Evolutionary conservation across 2,329 filamentous ascomycete genomes (phyloP), one percentile per base, ranked within the genome.

Genomic region (Trichophyton equinum): DNA sequence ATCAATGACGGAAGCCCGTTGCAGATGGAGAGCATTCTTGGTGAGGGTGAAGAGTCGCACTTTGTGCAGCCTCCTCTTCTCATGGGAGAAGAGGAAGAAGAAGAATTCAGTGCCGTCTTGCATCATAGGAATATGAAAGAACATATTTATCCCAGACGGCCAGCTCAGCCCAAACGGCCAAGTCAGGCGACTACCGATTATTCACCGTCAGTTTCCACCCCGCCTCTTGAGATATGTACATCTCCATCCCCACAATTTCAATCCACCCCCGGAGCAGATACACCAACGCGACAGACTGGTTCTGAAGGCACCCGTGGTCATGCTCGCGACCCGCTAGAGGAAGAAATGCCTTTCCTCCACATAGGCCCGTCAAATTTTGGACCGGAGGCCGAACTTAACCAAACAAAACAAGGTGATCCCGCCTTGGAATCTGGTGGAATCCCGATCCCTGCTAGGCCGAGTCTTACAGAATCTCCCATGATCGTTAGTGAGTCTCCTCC

Each of bases 401-500:
- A 25, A 22, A 38, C 33, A 38, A 25, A 49, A 20, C n/a, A 27
- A 3, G 22, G 71, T n/a, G 44, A 42, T 25, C 25, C 15, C 2
- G 22, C 40, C n/a, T 15, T 49, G 13, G 53, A 46, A n/a, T 13
- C 22, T 4, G 22, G 18, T 11, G 49, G 11, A 22, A 42, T 30
- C 9, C 5, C 20, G 51, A 57, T 51, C 4, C 60, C 58, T 42
- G 20, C 57, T 6, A 58, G n/a, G 27, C 20, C 46, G 18, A 25
- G 42, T 18, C 11, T 42, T 46, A 55, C 59, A 1, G 51, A 55
- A 20, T 15, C 51, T 8, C 51, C 15, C 2, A 63, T 60, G 40
- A 55, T 65, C 15, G 62, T 65, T 9, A 65, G 88, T 33, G 91
- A 96, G 73, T 95, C 89, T 1, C 92, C 92, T 2, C 86, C 86